These are phyloP conservation scores for Calophaca sinica DNA, from an alignment of 306 rosid species.

Conservation along the genomic window DNA sequence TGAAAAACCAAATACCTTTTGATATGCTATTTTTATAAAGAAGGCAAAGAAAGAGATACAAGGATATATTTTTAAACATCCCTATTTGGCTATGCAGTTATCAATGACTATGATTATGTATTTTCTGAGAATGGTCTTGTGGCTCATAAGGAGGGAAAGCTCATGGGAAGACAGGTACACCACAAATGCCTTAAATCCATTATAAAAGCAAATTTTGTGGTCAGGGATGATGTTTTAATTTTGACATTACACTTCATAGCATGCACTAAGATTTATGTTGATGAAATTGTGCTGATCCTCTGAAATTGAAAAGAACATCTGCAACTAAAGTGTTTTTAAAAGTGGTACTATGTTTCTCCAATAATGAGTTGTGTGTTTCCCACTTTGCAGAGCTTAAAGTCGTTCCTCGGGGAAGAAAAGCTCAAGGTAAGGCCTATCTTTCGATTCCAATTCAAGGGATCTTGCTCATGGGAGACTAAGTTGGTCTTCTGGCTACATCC, in stretches of 20 bases:
- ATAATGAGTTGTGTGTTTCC: slow-evolving; percentile 32
- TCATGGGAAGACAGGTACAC: slow-evolving; percentile 76
- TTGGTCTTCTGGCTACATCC: neutral
- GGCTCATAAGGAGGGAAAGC: slow-evolving; percentile 81
- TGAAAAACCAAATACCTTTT: neutral
- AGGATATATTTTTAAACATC: neutral
- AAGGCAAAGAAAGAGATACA: neutral
- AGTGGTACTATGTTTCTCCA: neutral
- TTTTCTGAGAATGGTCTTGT: slow-evolving; percentile 90
- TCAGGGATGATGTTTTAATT: neutral
- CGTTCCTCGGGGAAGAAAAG: slow-evolving; percentile 72
- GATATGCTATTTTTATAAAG: neutral
- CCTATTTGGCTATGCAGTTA: slow-evolving; percentile 60
- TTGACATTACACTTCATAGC: too few relatives aligned
- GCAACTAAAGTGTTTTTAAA: neutral
- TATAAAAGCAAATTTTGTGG: slow-evolving; percentile 21
- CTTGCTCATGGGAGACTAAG: neutral
- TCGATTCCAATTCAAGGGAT: slow-evolving; percentile 10
- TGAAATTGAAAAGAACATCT: neutral
- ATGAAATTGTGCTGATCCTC: slow-evolving; percentile 21
- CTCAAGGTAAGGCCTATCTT: slow-evolving; percentile 63
- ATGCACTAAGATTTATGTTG: neutral
- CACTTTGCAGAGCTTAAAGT: slow-evolving; percentile 69
- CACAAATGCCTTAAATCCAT: neutral
- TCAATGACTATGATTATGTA: slow-evolving; percentile 74